phyloP scores from a whole-genome alignment of 352 stramenopile genomes.

The Pythium brachiatum region DNA sequence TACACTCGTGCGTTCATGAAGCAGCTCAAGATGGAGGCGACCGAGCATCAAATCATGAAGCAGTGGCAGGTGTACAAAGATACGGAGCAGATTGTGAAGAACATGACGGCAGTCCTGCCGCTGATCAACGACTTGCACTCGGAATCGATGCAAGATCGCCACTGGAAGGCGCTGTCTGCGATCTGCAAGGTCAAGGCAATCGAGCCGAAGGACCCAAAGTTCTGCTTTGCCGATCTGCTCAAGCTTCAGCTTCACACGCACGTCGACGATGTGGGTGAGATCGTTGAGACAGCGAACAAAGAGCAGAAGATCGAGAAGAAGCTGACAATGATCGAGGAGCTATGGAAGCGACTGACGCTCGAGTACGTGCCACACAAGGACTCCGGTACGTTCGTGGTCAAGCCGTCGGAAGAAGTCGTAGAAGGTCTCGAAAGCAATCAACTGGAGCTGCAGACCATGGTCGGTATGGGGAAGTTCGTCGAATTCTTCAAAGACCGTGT shows the following conservation, averaged over 20 bases:
- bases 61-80: slow-evolving; percentile 88
- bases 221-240: slow-evolving; percentile 78
- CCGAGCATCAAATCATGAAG: slow-evolving; percentile 84
- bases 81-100: slow-evolving; percentile 83
- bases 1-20: slow-evolving; percentile 84
- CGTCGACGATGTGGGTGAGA: slow-evolving; percentile 84
- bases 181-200: slow-evolving; percentile 89
- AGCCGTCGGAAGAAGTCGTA: slow-evolving; percentile 82
- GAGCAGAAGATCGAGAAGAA: slow-evolving; percentile 91
- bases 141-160: slow-evolving; percentile 91
- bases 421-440: slow-evolving; percentile 87
- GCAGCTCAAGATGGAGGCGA: slow-evolving; percentile 80
- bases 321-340: slow-evolving; percentile 84
- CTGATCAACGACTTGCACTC: slow-evolving; percentile 96
- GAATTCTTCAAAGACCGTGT: slow-evolving; percentile 89
- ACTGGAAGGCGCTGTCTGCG: slow-evolving; percentile 89
- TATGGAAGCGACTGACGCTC: slow-evolving; percentile 78
- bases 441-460: slow-evolving; percentile 86
- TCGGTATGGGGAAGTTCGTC: slow-evolving; percentile 90
- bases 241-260: slow-evolving; percentile 82
- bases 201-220: slow-evolving; percentile 79
- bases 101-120: slow-evolving; percentile 80
- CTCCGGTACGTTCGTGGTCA: slow-evolving; percentile 83
- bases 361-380: slow-evolving; percentile 89
- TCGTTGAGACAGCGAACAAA: slow-evolving; percentile 87